Evolutionary conservation across 2,329 filamentous ascomycete species (phyloP).

Genomic region (Colletotrichum cereale): DNA sequence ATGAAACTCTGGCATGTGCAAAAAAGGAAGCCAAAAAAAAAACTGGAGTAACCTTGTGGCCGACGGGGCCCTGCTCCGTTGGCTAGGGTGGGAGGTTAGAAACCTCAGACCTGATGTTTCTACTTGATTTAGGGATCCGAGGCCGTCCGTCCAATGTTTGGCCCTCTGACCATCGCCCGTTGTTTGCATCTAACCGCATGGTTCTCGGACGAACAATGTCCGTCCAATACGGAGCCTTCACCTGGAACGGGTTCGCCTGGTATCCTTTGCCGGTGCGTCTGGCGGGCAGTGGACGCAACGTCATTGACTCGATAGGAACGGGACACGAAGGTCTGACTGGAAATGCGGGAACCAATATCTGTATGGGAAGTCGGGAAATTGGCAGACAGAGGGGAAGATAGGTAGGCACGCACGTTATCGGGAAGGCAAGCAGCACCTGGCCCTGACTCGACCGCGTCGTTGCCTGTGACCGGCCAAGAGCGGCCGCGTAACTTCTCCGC

Average conservation of each 20-base stretch:
- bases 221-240: conserved; percentile 15
- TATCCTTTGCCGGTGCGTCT: neutral
- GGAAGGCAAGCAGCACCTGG: neutral
- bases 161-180: conserved; percentile 12
- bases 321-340: conserved; percentile 1
- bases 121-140: conserved; percentile 16
- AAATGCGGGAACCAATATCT: neutral
- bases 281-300: neutral
- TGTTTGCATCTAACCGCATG: conserved; percentile 15
- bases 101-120: conserved; percentile 11
- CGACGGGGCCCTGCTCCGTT: conserved; percentile 6
- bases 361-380: conserved; percentile 22
- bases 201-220: conserved; percentile 16
- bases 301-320: conserved; percentile 14
- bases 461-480: conserved; percentile 5
- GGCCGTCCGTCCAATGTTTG: conserved; percentile 23
- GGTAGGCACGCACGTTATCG: neutral
- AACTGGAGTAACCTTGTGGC: conserved; percentile 9
- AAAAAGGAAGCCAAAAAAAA: neutral
- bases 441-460: conserved; percentile 28
- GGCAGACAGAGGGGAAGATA: neutral
- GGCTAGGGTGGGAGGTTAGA: neutral
- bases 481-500: neutral
- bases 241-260: conserved; percentile 7
- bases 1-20: conserved; percentile 30